Evolutionary conservation across 441 rosid species (phyloP).

Genomic region (Bocquillonia castaneifolia): DNA sequence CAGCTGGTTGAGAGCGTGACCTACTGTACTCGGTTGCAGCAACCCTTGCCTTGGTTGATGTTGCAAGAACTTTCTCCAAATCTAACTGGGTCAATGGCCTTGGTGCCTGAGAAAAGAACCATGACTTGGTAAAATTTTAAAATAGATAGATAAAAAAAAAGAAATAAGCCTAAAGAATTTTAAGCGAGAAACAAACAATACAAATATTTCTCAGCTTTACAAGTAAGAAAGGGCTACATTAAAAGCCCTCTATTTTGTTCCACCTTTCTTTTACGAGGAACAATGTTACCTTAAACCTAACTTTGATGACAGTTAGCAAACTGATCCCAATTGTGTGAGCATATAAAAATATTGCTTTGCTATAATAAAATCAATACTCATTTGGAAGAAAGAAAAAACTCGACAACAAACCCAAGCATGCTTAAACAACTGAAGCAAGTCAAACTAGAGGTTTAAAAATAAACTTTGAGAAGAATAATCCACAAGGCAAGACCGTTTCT

Average conservation of each 20-base stretch:
- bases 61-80: conserved; percentile 56
- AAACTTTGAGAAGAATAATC: neutral
- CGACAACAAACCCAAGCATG: neutral
- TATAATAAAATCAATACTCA: too few species aligned
- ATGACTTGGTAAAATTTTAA: neutral
- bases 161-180: too few species aligned
- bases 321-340: neutral
- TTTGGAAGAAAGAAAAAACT: neutral
- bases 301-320: neutral
- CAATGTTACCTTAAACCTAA: neutral
- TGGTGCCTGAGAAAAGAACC: conserved; percentile 41
- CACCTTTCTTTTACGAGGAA: neutral
- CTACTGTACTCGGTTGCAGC: conserved; percentile 71
- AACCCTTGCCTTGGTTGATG: conserved; percentile 62
- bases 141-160: too few species aligned
- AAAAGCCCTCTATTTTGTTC: neutral
- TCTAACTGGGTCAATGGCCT: conserved; percentile 68
- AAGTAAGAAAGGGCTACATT: neutral
- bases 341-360: too few species aligned
- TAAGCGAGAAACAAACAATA: too few species aligned
- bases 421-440: neutral
- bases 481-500: neutral
- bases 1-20: conserved; percentile 45
- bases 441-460: neutral
- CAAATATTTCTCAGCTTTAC: neutral